These are phyloP conservation scores for Anisogramma anomala DNA, from an alignment of 2,329 filamentous ascomycete genomes.

Conservation along the genomic window DNA sequence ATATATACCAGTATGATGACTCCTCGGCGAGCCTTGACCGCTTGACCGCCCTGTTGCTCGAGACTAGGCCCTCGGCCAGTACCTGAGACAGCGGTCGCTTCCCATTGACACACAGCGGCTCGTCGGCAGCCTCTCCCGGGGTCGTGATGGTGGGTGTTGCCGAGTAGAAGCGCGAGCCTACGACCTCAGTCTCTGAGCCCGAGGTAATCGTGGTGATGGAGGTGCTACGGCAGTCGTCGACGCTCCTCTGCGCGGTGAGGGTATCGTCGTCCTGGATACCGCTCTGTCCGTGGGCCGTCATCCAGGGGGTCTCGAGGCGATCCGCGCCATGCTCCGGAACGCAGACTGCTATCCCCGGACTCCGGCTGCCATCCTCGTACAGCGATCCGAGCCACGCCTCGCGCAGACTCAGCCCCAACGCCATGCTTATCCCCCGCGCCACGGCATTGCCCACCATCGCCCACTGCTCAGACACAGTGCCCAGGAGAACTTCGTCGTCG, in stretches of 20 bases:
- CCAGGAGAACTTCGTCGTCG: constrained; percentile 60
- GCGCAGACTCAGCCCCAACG: constrained; percentile 51
- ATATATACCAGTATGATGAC: too few relatives aligned
- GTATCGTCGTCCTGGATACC: neutral
- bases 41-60: neutral
- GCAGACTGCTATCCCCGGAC: neutral
- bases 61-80: neutral
- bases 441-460: constrained; percentile 69
- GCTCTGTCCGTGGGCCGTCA: neutral
- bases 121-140: neutral
- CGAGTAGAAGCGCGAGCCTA: neutral
- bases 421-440: constrained; percentile 53
- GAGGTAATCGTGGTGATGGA: too few relatives aligned
- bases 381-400: constrained; percentile 40
- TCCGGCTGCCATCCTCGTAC: constrained; percentile 18
- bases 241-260: neutral
- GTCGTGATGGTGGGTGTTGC: neutral
- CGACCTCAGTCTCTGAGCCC: neutral
- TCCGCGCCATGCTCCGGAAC: constrained; percentile 7
- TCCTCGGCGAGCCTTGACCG: neutral
- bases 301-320: neutral
- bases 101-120: neutral
- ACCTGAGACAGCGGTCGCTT: neutral
- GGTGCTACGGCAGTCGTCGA: neutral
- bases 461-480: constrained; percentile 45